Percentiles rank a stretch among this genome's conserved stretches.
Evolutionary conservation across 306 rosid species (phyloP).

Genomic region (Citrullus amarus): DNA sequence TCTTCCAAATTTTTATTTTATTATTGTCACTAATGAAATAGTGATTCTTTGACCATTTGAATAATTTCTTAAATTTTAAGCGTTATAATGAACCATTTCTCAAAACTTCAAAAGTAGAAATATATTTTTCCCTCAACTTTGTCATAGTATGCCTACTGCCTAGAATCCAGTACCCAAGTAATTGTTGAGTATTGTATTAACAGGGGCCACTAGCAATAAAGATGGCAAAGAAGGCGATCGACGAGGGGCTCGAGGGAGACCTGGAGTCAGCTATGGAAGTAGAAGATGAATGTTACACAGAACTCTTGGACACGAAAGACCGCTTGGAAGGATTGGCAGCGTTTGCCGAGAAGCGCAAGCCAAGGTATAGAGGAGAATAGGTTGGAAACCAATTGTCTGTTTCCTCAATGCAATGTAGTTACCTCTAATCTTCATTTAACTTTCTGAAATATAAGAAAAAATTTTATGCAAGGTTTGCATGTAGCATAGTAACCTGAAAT

Average conservation of each 20-base stretch:
- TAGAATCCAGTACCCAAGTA: background rate
- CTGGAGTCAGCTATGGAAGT: constrained; percentile 36
- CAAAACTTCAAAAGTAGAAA: background rate
- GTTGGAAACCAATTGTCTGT: background rate
- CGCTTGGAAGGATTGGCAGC: constrained; percentile 83
- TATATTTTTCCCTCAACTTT: background rate
- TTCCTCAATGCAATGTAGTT: background rate
- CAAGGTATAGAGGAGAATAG: constrained; percentile 55
- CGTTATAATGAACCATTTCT: background rate
- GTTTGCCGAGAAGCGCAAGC: constrained; percentile 85
- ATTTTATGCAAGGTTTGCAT: background rate
- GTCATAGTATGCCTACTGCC: background rate
- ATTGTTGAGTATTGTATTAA: constrained; percentile 8
- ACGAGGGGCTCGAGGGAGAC: constrained; percentile 53
- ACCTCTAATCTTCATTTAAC: background rate
- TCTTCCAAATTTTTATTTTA: background rate
- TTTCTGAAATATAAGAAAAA: background rate
- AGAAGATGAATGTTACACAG: constrained; percentile 72
- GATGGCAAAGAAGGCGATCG: constrained; percentile 78
- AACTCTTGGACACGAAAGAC: constrained; percentile 59
- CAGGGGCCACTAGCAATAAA: constrained; percentile 89
- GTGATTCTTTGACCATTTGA: background rate
- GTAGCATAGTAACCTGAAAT: background rate
- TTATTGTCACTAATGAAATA: background rate
- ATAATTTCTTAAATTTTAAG: background rate